Evolutionary conservation across 202 grass and related monocot genomes (phyloP), one percentile per base, ranked within the genome.

Genomic region (Setaria italica): DNA sequence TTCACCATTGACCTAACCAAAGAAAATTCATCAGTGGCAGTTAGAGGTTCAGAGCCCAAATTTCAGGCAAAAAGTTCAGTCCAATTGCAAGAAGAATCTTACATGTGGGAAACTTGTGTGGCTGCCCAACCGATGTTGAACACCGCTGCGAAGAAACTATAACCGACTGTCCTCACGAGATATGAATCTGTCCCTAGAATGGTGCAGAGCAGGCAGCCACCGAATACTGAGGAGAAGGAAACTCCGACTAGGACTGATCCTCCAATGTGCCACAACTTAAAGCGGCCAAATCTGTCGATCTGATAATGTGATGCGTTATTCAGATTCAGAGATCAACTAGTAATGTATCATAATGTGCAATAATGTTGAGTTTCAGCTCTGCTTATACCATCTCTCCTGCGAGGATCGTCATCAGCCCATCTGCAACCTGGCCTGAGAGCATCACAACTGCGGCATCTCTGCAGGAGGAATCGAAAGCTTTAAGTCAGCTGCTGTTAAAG

Each of bases 101-200:
- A 96, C 94, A 96, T 96, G 85, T 94, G 94, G n/a, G 94, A 96
- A 74, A 96, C 91, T 86, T 96, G 94, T n/a, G 94, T 91, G 35
- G 84, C 91, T 3, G 91, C 94, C 94, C 94, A 94, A 3, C 94
- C 94, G 25, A 96, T 37, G 77, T 96, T 96, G 50, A 96, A 96
- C 49, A 96, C 90, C 1, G 87, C 91, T 2, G 94, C 94, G 63
- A 96, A 96, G 41, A 90, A 85, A 67, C 91, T 96, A 87, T 96
- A 96, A 15, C 89, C 91, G 9, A 91, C 71, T 54, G 87, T 96
- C 86, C 82, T 87, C 32, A 94, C 11, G 2, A 87, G 80, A 63
- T 72, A 89, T 4, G 91, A 94, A 15, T 96, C 86, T 55, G 87
- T 90, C 21, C 89, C 85, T 25, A 96, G 81, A 47, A 96, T 55